Conservation (phyloP, 306 rosid genomes). For the Rubus idaeus region DNA sequence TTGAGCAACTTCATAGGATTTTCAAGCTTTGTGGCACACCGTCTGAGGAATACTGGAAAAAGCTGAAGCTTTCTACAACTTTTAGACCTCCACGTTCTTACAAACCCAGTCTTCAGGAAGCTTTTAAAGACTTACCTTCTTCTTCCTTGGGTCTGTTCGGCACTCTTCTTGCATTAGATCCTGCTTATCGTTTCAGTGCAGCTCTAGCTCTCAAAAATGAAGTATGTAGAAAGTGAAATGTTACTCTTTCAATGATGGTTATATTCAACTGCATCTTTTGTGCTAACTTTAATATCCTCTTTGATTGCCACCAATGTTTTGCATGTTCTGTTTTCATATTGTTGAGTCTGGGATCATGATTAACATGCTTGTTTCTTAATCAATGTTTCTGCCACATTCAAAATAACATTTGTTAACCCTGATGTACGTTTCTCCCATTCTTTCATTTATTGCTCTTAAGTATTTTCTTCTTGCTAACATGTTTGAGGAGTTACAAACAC, state of each 20-base stretch:
- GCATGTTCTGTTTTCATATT: background rate
- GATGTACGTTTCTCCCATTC: background rate
- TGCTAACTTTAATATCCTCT: background rate
- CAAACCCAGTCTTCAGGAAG: conserved; percentile 60
- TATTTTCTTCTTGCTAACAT: background rate
- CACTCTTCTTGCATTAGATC: conserved; percentile 79
- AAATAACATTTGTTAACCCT: background rate
- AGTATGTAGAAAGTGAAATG: conserved; percentile 38
- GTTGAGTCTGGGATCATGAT: background rate
- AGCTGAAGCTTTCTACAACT: conserved; percentile 53
- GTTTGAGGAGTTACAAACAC: background rate
- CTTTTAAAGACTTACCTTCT: conserved; percentile 61
- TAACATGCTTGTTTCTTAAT: background rate
- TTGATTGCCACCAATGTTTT: background rate
- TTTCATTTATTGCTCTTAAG: background rate
- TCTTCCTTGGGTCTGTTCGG: conserved; percentile 70
- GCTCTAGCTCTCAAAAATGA: conserved; percentile 63
- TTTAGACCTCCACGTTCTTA: conserved; percentile 71
- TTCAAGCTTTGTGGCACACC: conserved; percentile 92
- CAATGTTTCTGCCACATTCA: background rate
- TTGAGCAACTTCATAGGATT: conserved; percentile 85
- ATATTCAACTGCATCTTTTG: background rate
- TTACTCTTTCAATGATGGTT: background rate
- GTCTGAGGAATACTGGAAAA: conserved; percentile 85
- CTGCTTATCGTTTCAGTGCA: conserved; percentile 70